Percentiles rank a stretch among this genome's conserved stretches.
Conservation (phyloP, 179 eudicot genomes). For the Patellifolia procumbens region DNA sequence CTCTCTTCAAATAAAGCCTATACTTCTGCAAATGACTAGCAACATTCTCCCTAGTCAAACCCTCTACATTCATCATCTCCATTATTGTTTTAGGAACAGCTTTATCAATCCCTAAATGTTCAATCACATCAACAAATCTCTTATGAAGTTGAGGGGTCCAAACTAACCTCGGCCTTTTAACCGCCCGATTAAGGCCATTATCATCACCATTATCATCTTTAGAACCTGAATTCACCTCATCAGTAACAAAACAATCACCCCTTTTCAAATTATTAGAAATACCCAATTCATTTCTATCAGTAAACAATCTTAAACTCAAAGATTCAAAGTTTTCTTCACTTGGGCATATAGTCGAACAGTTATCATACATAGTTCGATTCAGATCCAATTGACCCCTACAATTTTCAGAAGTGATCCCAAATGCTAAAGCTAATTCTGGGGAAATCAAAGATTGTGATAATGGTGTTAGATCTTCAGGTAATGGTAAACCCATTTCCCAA, state of each 20-base stretch:
- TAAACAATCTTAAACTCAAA: conserved; percentile 35
- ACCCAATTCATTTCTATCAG: conserved; percentile 20
- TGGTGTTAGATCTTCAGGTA: conserved; percentile 38
- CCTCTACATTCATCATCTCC: conserved; percentile 56
- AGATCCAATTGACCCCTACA: conserved; percentile 12
- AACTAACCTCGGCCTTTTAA: conserved; percentile 40
- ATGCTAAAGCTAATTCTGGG: conserved; percentile 39
- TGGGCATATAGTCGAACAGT: conserved; percentile 38
- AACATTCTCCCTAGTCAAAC: conserved; percentile 48
- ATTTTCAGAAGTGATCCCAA: conserved; percentile 36
- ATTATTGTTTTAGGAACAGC: conserved; percentile 52
- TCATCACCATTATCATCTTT: conserved; percentile 33
- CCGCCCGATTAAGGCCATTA: conserved; percentile 33
- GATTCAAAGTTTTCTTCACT: conserved; percentile 34
- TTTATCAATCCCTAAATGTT: conserved; percentile 43
- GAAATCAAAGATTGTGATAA: conserved; percentile 38
- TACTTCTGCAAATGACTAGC: conserved; percentile 54
- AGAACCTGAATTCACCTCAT: conserved; percentile 34
- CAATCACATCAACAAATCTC: conserved; percentile 49
- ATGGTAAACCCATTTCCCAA: conserved; percentile 36
- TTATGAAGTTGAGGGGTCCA: conserved; percentile 50
- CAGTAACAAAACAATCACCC: conserved; percentile 26
- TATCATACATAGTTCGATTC: conserved; percentile 13
- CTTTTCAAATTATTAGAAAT: conserved; percentile 11
- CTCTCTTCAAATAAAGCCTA: conserved; percentile 45